Evolutionary conservation across 257 asterid species (phyloP), one percentile per base, ranked within the genome.

Genomic region (Solanum boliviense): DNA sequence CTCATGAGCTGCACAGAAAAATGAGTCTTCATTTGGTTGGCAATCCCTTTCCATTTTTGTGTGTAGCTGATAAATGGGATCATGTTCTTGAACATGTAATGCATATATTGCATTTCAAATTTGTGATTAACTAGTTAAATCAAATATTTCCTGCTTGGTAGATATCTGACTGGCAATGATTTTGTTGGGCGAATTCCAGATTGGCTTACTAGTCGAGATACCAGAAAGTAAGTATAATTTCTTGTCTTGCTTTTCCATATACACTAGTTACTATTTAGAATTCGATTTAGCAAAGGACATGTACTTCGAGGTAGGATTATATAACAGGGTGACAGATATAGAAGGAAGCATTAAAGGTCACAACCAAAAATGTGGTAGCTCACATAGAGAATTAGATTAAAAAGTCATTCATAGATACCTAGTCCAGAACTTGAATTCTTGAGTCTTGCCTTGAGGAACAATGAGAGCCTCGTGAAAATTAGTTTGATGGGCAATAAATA

Each of bases 131-230:
- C 73, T 72, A n/a, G 44, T 70, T 56, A 44, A 86, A 52, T 87
- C 48, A 36, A 27, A 72, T 83, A 38, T 86, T 81, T 32, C 4
- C 75, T 9, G 39, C 48, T 84, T 58, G 72, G 83, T 89, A 94
- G 94, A 93, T 90, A 62, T 83, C 83, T 94, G 88, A 91, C 94
- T 16, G 89, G 92, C 76, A 94, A 94, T 92, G 84, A 41, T 60
- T 94, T 94, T 32, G 81, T 90, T 18, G 95, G 94, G 67, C 87
- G 87, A 8, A 62, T 94, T 88, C 94, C 90, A 86, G 87, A 79
- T 3, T 92, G 97, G 94, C 86, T 91, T 39, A 70, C 4, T 44
- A 86, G 23, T 78, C 87, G 34, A 89, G 89, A 85, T 38, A 1
- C 82, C 21, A 88, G 46, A 87, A 44, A 23, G 95, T 94, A 92